Evolutionary conservation across 1,284 basidiomycete genomes (phyloP).

Genomic region (Malassezia dermatis): DNA sequence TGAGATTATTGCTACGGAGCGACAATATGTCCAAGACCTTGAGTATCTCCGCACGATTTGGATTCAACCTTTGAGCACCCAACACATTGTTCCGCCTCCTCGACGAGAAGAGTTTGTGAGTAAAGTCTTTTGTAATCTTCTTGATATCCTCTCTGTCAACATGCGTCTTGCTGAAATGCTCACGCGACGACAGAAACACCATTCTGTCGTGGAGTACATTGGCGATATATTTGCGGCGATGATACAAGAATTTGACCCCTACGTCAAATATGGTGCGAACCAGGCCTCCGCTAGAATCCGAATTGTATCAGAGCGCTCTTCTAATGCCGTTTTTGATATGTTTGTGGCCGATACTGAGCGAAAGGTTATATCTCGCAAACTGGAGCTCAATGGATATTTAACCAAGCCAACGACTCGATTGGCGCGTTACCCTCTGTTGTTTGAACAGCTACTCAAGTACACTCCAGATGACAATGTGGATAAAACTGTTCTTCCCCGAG

Average conservation of each 20-base stretch:
- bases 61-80: constrained; percentile 69
- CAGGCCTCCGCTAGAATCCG: constrained; percentile 97
- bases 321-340: constrained; percentile 82
- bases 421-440: constrained; percentile 82
- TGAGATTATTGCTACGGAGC: constrained; percentile 95
- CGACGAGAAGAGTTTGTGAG: constrained; percentile 76
- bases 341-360: constrained; percentile 82
- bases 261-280: constrained; percentile 89
- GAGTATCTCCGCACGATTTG: constrained; percentile 89
- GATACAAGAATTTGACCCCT: constrained; percentile 77
- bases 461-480: constrained; percentile 85
- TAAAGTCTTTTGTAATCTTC: constrained; percentile 96
- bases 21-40: constrained; percentile 93
- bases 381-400: constrained; percentile 94
- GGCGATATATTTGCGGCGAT: constrained; percentile 83
- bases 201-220: constrained; percentile 80
- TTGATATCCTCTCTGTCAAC: constrained; percentile 86
- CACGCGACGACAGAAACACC: constrained; percentile 86
- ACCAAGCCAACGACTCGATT: constrained; percentile 93
- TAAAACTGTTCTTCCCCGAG: constrained; percentile 68
- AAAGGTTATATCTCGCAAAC: constrained; percentile 83
- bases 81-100: constrained; percentile 65
- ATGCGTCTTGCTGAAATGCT: constrained; percentile 80
- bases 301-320: constrained; percentile 94
- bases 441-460: constrained; percentile 85